Conservation (phyloP, 768 basidiomycete species). For the Leccinum barrowsii region DNA sequence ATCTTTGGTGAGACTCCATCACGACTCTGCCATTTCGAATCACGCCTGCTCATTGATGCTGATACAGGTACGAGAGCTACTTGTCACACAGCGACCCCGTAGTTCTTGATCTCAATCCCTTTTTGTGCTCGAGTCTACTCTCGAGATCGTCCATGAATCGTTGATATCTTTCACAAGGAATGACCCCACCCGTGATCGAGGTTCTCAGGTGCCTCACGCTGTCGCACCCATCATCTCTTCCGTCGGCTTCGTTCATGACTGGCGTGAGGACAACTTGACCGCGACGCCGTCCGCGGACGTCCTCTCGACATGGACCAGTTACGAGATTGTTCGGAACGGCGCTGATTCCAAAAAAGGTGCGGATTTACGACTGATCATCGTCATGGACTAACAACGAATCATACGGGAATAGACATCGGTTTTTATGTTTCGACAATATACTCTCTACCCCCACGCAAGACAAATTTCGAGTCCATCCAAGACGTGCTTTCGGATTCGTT, state of each 20-base stretch:
- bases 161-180: slow-evolving; percentile 48
- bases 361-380: too few species aligned
- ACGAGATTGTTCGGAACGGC: slow-evolving; percentile 86
- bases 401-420: too few species aligned
- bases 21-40: slow-evolving; percentile 5
- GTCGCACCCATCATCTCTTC: slow-evolving; percentile 84
- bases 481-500: too few species aligned
- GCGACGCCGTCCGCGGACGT: slow-evolving; percentile 73
- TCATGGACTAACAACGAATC: too few species aligned
- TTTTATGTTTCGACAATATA: too few species aligned
- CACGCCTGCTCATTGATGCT: not conserved
- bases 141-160: not conserved
- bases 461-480: too few species aligned
- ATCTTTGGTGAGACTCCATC: slow-evolving; percentile 71
- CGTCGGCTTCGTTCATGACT: slow-evolving; percentile 91
- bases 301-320: slow-evolving; percentile 94
- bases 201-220: slow-evolving; percentile 84
- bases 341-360: slow-evolving; percentile 81
- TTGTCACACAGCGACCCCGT: slow-evolving; percentile 88
- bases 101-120: slow-evolving; percentile 91
- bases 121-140: slow-evolving; percentile 79
- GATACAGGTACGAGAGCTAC: slow-evolving; percentile 78
- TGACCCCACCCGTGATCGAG: slow-evolving; percentile 84
- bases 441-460: too few species aligned
- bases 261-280: slow-evolving; percentile 76